These are phyloP conservation scores for Eucalyptus erythrocorys DNA, from an alignment of 345 rosid species.

Conservation along the genomic window DNA sequence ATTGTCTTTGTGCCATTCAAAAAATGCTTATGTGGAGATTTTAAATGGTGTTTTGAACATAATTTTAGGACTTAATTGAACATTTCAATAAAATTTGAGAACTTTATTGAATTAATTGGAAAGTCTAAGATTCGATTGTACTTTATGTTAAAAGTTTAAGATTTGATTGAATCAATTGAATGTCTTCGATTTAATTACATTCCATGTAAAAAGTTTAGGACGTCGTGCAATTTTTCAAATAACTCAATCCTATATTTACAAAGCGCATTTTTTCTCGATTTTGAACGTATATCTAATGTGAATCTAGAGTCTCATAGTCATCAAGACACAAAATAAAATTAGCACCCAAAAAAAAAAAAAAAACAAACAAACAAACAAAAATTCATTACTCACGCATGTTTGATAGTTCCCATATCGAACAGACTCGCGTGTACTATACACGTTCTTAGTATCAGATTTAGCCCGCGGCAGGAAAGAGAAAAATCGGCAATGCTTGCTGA, in stretches of 20 bases:
- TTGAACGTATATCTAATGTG: background rate
- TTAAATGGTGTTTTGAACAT: background rate
- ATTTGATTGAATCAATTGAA: background rate
- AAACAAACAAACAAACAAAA: background rate
- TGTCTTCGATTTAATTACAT: background rate
- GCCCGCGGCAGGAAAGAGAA: background rate
- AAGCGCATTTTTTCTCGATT: background rate
- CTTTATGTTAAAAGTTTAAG: background rate
- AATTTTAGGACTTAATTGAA: background rate
- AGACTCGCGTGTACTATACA: background rate
- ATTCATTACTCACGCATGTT: background rate
- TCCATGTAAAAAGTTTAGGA: background rate
- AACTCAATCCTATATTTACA: background rate
- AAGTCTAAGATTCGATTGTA: background rate
- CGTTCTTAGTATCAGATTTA: background rate
- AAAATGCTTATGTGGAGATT: background rate
- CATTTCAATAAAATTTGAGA: background rate
- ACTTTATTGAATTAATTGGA: background rate
- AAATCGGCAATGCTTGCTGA: background rate
- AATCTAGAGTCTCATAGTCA: background rate
- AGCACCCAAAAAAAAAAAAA: background rate
- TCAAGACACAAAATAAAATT: background rate
- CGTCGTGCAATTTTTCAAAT: background rate
- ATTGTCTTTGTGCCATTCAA: background rate
- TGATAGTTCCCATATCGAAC: background rate